Percentiles rank a stretch among this genome's conserved stretches.
phyloP scores from a whole-genome alignment of 768 basidiomycete species.

The Suillus ampliporus region DNA sequence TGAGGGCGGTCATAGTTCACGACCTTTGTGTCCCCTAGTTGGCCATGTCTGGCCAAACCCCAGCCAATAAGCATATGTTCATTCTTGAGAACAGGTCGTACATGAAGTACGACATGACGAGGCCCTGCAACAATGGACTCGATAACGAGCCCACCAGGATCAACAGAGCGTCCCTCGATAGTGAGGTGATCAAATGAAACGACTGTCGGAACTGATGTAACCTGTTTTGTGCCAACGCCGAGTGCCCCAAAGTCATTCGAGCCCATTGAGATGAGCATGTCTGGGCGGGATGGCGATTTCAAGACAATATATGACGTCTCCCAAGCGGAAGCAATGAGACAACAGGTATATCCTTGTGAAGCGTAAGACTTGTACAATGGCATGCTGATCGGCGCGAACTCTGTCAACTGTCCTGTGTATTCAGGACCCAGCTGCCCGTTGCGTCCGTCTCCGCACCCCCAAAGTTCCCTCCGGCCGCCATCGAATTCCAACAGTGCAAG shows the following conservation, averaged over 20 bases:
- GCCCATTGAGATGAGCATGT: conserved; percentile 79
- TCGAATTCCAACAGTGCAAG: conserved; percentile 59
- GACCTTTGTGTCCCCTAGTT: conserved; percentile 57
- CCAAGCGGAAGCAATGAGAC: conserved; percentile 73
- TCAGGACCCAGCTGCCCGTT: conserved; percentile 73
- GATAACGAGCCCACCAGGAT: conserved; percentile 39
- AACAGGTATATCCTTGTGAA: conserved; percentile 49
- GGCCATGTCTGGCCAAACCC: conserved; percentile 87
- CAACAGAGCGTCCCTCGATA: conserved; percentile 23
- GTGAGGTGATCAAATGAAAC: conserved; percentile 22
- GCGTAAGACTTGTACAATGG: conserved; percentile 38
- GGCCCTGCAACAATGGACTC: conserved; percentile 65
- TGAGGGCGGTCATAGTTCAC: conserved; percentile 28
- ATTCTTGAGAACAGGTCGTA: conserved; percentile 37
- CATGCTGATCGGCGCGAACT: conserved; percentile 56
- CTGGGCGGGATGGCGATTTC: conserved; percentile 45
- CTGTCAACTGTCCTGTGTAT: conserved; percentile 27
- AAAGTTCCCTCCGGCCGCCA: conserved; percentile 50
- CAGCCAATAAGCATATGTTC: conserved; percentile 65
- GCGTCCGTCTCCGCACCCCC: conserved; percentile 77
- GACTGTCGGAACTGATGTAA: conserved; percentile 16
- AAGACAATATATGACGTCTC: conserved; percentile 82
- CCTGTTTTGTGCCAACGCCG: conserved; percentile 52
- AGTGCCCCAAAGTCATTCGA: conserved; percentile 85
- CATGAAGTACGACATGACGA: conserved; percentile 66